A percentile compares a stretch with the other conserved stretches of the same genome.
These are phyloP conservation scores for Petrea volubilis DNA, from an alignment of 257 asterid genomes.

Conservation along the genomic window DNA sequence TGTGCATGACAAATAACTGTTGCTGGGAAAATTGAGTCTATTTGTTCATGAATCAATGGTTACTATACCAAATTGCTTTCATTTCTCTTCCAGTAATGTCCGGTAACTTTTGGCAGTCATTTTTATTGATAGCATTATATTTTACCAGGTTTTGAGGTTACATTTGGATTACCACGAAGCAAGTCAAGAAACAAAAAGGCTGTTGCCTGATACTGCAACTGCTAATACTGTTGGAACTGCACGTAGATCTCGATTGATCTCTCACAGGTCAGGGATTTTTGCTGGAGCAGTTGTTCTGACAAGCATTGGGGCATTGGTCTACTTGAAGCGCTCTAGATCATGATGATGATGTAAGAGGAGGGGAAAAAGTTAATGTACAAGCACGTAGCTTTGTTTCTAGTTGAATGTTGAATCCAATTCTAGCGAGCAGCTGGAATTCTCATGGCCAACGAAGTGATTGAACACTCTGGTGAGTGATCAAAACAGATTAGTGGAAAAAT, in stretches of 20 bases:
- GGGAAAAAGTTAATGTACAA: background rate
- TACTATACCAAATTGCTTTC: background rate
- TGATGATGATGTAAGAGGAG: constrained; percentile 20
- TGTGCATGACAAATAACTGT: too few relatives aligned
- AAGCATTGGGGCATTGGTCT: constrained; percentile 61
- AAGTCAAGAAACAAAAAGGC: constrained; percentile 25
- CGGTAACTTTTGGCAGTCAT: background rate
- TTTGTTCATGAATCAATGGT: background rate
- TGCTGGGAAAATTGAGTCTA: background rate
- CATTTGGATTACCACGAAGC: constrained; percentile 51
- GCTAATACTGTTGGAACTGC: background rate
- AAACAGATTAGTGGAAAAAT: background rate
- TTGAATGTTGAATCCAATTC: background rate
- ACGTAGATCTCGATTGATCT: constrained; percentile 33
- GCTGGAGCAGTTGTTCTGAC: constrained; percentile 69
- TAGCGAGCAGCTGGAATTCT: background rate
- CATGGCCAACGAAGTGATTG: background rate
- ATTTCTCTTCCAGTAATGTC: background rate
- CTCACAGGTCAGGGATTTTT: constrained; percentile 43
- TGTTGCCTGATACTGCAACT: constrained; percentile 14
- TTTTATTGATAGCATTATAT: background rate
- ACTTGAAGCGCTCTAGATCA: constrained; percentile 56
- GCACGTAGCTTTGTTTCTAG: background rate
- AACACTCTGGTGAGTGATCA: background rate
- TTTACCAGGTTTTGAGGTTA: constrained; percentile 71